Evolutionary conservation across 495 filamentous ascomycete species (phyloP), one percentile per base, ranked within the genome.

Genomic region (Penicillium dipodomyicola): DNA sequence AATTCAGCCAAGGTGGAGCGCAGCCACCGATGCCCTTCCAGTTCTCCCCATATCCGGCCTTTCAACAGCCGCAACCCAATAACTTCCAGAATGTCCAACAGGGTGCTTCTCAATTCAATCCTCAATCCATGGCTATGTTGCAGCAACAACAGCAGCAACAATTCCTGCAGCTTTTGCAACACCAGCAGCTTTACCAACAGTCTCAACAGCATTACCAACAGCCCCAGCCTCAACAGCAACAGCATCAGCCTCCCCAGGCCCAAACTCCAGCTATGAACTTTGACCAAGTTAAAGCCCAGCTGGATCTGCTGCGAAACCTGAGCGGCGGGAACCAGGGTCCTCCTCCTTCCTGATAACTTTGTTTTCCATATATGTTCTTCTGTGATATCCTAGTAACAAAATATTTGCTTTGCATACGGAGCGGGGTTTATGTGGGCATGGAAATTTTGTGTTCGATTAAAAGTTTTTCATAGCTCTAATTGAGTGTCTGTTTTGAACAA

Each of bases 51-150:
- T 39, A 39, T 17, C 15, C 35, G 30, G 60, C 64, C 42, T 71
- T 70, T 52, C 71, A 73, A 20, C 76, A 62, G n/a, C 23, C 47
- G 20, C 64, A 62, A 19, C 64, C 63, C 9, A 69, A 71, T 51
- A 64, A 67, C 10, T 77, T 76, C 57, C 72, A 68, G 39, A 56
- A 68, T 29, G 53, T 71, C 7, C 73, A 76, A 1, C 64, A 72
- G n/a, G 84, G 81, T 32, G 76, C 82, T 12, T n/a, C 37, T 2
- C 84, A 85, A 50, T 78, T 90, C 59, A 89, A 87, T 52, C 87
- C 87, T 6, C 77, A 82, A 1, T 86, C 90, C 71, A 77, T 89
- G 58, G 75, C 74, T 58, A 67, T 69, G 25, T 51, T 78, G 52
- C 75, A 77, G 52, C 75, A 77, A 47, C 72, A 74, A 50, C 75